Evolutionary conservation across 2,329 filamentous ascomycete species (phyloP).

Genomic region (Colletotrichum sp.): DNA sequence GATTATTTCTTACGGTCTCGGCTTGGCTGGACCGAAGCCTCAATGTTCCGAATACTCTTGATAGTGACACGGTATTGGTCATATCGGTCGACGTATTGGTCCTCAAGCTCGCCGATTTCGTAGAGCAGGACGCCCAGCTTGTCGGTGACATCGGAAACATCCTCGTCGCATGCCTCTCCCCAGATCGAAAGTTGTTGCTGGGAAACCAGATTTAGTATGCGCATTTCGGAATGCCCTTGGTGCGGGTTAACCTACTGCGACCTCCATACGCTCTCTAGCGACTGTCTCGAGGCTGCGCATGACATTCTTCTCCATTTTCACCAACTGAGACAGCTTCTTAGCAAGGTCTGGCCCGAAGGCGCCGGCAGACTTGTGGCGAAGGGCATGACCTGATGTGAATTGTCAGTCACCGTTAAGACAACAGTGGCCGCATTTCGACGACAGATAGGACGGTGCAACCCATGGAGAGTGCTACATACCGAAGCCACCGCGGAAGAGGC

Average conservation of each 20-base stretch:
- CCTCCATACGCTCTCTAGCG: slow-evolving; percentile 95
- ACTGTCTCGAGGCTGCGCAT: slow-evolving; percentile 98
- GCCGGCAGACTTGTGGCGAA: slow-evolving; percentile 76
- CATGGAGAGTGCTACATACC: slow-evolving; percentile 63
- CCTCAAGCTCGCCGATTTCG: slow-evolving; percentile 97
- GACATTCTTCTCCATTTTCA: slow-evolving; percentile 99
- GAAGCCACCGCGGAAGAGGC: slow-evolving; percentile 84
- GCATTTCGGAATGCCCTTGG: not conserved
- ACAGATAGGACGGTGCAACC: not conserved
- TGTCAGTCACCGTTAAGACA: slow-evolving; percentile 20
- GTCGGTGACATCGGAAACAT: slow-evolving; percentile 98
- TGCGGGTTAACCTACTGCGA: slow-evolving; percentile 72
- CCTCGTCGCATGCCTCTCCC: slow-evolving; percentile 95
- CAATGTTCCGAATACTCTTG: slow-evolving; percentile 99
- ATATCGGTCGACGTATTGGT: slow-evolving; percentile 98
- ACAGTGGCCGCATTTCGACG: not conserved
- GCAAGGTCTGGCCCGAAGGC: slow-evolving; percentile 86
- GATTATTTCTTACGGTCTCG: slow-evolving; percentile 75
- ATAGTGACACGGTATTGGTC: slow-evolving; percentile 99
- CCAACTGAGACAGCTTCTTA: slow-evolving; percentile 96
- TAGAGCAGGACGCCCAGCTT: slow-evolving; percentile 98
- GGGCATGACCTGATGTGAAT: slow-evolving; percentile 58
- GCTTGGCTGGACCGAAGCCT: slow-evolving; percentile 97
- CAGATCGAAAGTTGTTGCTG: slow-evolving; percentile 99
- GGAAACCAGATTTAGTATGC: slow-evolving; percentile 11